A percentile compares a stretch with the other conserved stretches of the same genome.
Evolutionary conservation across 345 rosid species (phyloP).

Genomic region (Populus pruinosa): DNA sequence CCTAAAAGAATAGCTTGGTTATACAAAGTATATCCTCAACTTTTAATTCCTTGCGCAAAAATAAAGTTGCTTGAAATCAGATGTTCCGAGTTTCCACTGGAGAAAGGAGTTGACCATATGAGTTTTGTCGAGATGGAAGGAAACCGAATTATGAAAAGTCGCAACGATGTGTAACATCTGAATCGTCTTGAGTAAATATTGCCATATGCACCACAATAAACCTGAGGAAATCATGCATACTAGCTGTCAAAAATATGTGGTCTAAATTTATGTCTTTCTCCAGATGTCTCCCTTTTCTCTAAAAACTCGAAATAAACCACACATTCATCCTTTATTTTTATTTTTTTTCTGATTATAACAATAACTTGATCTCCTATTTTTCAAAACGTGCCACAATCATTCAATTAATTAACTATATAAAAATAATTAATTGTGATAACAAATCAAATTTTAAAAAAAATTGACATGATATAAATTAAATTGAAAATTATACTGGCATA

Average conservation of each 20-base stretch:
- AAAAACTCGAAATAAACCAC: too few species aligned
- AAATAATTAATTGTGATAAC: not conserved
- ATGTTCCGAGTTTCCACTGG: slow-evolving; percentile 7
- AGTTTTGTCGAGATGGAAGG: not conserved
- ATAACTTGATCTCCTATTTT: too few species aligned
- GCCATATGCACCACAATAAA: not conserved
- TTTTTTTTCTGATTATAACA: not conserved
- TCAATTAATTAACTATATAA: not conserved
- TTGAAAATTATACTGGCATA: not conserved
- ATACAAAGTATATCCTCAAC: not conserved
- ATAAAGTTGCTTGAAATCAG: slow-evolving; percentile 5
- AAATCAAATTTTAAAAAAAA: not conserved
- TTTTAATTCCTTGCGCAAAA: slow-evolving; percentile 3
- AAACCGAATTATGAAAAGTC: not conserved
- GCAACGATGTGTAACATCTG: not conserved
- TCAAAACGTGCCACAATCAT: not conserved
- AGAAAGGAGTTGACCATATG: slow-evolving; percentile 21
- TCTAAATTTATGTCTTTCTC: not conserved
- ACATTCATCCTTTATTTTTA: not conserved
- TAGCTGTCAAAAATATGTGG: not conserved
- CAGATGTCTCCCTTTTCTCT: not conserved
- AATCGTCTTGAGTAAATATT: not conserved
- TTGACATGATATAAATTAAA: not conserved
- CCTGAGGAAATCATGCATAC: not conserved
- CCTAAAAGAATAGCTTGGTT: not conserved